A percentile compares a stretch with the other conserved stretches of the same genome.
These are phyloP conservation scores for Priceomyces fermenticarens DNA, from an alignment of 805 yeast genomes.

Conservation along the genomic window DNA sequence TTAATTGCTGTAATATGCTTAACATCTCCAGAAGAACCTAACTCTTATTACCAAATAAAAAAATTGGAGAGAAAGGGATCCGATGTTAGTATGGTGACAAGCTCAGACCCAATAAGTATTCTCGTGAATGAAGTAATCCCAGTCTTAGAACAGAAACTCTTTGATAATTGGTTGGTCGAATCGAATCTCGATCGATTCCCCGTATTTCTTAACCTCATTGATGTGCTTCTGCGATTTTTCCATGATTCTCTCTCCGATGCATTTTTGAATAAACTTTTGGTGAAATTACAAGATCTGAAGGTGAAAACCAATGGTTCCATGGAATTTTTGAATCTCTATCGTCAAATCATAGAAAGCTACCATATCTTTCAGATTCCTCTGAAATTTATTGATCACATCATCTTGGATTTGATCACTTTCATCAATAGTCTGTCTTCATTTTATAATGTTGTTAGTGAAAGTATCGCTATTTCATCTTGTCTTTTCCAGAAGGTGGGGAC, in stretches of 20 bases:
- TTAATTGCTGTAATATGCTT: constrained; percentile 37
- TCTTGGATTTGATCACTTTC: constrained; percentile 19
- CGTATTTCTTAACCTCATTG: constrained; percentile 23
- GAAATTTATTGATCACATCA: constrained; percentile 17
- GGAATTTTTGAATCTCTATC: constrained; percentile 26
- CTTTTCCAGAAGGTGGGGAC: constrained; percentile 14
- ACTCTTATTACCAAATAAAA: not conserved
- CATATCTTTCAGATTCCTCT: constrained; percentile 13
- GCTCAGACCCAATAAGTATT: constrained; percentile 17
- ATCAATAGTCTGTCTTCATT: constrained; percentile 23
- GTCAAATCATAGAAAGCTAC: constrained; percentile 18
- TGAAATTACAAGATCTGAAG: constrained; percentile 14
- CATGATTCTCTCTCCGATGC: constrained; percentile 10
- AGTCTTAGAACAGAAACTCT: constrained; percentile 23
- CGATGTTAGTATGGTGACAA: constrained; percentile 38
- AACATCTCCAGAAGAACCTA: constrained; percentile 9
- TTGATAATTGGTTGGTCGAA: constrained; percentile 18
- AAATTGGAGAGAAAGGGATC: constrained; percentile 18
- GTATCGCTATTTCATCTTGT: constrained; percentile 19
- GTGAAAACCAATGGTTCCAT: constrained; percentile 20
- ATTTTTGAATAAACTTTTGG: constrained; percentile 17
- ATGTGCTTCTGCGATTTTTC: constrained; percentile 21
- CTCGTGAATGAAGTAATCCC: constrained; percentile 15
- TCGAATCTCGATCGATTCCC: constrained; percentile 20
- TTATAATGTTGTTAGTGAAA: constrained; percentile 26